Base-by-base conservation (phyloP, 139 green algal genomes). In the Diplosphaera chodatii region DNA sequence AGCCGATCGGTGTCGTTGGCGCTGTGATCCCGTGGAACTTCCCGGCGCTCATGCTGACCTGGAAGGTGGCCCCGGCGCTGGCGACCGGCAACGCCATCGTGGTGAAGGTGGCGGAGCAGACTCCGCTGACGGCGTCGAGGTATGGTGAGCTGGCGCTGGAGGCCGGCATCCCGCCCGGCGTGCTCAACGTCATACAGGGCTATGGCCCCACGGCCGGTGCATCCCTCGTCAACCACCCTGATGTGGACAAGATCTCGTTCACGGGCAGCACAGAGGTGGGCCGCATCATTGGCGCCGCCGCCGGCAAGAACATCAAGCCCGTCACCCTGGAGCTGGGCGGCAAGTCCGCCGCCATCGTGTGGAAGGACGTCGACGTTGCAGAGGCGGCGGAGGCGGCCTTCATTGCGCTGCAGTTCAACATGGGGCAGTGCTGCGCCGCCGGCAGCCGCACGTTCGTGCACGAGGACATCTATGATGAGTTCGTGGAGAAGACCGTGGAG, bases 211-310 rank as follows among this genome's bases (percentile, higher is more conserved):
- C 79, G 10, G 82, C 88, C 10, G 89, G 89, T 37, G 78, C 68
- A 23, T 78, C 81, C 8, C 33, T 94, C 22, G 78, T 74, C 34
- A 67, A 55, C 5, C 79, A 92, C 75, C 33, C 33, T 1, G 67
- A 66, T 0, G 77, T 94, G 25, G 81, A 94, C 79, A 94, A 93
- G 86, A 77, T 91, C 37, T 77, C 88, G 2, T 94, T 94, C 81
- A 94, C 89, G 2, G 89, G 88, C 56, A 86, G 77, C 78, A 92
- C 88, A 21, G 88, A 92, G 75, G 77, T 92, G 1, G 87, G 88
- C 23, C 76, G 81, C 48, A 40, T 85, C 2, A 78, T 87, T 32
- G 27, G 5, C 5, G 4, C 4, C 2, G 59, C 59, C 5, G 59
- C 27, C 63, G 27, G 77, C 69, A 16, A 74, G 27, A 74, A 37